Evolutionary conservation across 75 land plant species (phyloP), one percentile per base, ranked within the genome.

Genomic region (Selaginella moellendorffii): DNA sequence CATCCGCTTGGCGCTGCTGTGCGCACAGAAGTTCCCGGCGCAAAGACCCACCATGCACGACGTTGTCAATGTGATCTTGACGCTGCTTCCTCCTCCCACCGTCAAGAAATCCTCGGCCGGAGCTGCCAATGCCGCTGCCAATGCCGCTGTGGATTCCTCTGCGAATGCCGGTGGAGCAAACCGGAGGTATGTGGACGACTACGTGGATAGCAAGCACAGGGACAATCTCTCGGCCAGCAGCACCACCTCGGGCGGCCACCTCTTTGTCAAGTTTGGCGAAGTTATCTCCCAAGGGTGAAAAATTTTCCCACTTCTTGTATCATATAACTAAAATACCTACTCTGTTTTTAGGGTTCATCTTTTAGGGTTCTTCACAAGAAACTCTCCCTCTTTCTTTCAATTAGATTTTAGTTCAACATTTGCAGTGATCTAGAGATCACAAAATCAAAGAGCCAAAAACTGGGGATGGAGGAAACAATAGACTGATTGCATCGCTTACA

Each of bases 201-300:
- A 82, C 63, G 73, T 74, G 2, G 77, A 78, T 58, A 74, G 83
- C 29, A 84, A 69, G 65, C 76, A 79, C 64, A 73, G 77, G 1
- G 77, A 75, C 65, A 21, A 71, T 52, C 61, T 87, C 21, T 66
- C 79, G 23, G 83, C 80, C 31, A 65, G 82, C 2, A 77, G 79
- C 63, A 88, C 78, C 72, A 69, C 85, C 42, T 87, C 92, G 2
- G 92, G 81, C 52, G 82, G 82, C 1, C 77, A 87, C n/a, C 79
- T 87, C 30, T 87, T 87, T 71, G 77, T 84, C 22, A 87, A 78
- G 61, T 87, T 87, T 63, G 92, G 87, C 1, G 87, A 84, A 65
- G 92, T 84, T 2, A 87, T 87, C 30, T 86, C 90, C 20, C 87
- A 87, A 36, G 46, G 46, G 5, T 36, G 14, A 36, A 36, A n/a